phyloP scores from a whole-genome alignment of 768 basidiomycete species.

The Tulasnella sp. region DNA sequence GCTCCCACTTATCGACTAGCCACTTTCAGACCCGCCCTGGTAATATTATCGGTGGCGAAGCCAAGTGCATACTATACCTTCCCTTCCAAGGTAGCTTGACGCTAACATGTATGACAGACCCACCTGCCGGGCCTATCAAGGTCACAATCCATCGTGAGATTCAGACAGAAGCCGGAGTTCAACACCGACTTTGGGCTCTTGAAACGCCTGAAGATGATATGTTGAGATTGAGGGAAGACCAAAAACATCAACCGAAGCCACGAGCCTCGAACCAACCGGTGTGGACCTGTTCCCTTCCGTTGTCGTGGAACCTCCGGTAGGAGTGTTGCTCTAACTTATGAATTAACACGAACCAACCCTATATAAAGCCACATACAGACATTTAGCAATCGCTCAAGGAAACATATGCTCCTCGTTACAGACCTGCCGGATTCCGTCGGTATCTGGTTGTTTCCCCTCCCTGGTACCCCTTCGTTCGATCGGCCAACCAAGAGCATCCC shows the following conservation, averaged over 20 bases:
- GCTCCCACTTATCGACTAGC: too few species aligned
- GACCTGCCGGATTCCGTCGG: not conserved
- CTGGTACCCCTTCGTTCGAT: not conserved
- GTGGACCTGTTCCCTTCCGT: slow-evolving; percentile 25
- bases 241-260: not conserved
- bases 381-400: slow-evolving; percentile 30
- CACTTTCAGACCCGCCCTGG: too few species aligned
- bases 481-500: not conserved
- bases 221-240: not conserved
- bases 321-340: too few species aligned
- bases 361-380: slow-evolving; percentile 34
- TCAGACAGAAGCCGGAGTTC: too few species aligned
- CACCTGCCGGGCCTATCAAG: too few species aligned
- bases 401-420: slow-evolving; percentile 25
- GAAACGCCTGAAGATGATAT: slow-evolving; percentile 29
- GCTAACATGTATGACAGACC: too few species aligned
- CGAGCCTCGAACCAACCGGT: not conserved
- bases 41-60: too few species aligned
- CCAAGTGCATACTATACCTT: too few species aligned
- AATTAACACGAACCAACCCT: too few species aligned
- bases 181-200: slow-evolving; percentile 27
- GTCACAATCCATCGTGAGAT: too few species aligned
- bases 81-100: too few species aligned
- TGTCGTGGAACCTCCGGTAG: slow-evolving; percentile 29
- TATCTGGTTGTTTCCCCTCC: not conserved